A percentile compares a stretch with the other conserved stretches of the same genome.
These are phyloP conservation scores for Potentilla sterilis DNA, from an alignment of 306 rosid genomes.

Conservation along the genomic window DNA sequence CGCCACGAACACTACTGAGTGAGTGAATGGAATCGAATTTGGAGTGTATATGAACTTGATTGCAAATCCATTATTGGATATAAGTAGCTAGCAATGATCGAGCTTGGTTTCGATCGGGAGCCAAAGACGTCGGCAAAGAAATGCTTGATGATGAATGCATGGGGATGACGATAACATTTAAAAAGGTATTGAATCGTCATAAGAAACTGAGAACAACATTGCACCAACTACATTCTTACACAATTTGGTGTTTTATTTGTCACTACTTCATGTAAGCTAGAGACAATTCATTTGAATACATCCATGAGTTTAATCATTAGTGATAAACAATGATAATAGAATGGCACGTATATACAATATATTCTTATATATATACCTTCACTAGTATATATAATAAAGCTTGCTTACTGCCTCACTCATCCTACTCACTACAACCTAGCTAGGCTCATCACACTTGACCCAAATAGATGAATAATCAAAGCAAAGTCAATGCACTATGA, in stretches of 20 bases:
- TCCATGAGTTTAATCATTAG: neutral
- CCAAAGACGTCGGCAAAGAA: neutral
- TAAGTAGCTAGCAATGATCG: neutral
- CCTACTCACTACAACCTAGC: too few relatives aligned
- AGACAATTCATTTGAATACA: neutral
- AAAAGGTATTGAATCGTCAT: neutral
- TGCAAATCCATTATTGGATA: neutral
- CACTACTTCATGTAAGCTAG: neutral
- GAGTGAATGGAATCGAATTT: neutral
- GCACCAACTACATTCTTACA: neutral
- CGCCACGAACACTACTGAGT: too few relatives aligned
- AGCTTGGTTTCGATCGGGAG: neutral
- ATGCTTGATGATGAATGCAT: neutral
- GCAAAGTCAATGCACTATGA: too few relatives aligned
- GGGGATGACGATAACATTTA: neutral
- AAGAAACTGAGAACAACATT: neutral
- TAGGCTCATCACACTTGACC: too few relatives aligned
- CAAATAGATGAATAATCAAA: too few relatives aligned
- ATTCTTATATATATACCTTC: too few relatives aligned
- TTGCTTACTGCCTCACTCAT: too few relatives aligned
- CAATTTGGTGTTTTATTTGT: neutral
- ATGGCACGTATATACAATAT: too few relatives aligned
- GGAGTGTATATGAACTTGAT: neutral
- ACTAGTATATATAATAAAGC: too few relatives aligned
- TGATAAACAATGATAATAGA: too few relatives aligned